phyloP scores from a whole-genome alignment of 352 stramenopile species.

The Phytophthora pseudosyringae region DNA sequence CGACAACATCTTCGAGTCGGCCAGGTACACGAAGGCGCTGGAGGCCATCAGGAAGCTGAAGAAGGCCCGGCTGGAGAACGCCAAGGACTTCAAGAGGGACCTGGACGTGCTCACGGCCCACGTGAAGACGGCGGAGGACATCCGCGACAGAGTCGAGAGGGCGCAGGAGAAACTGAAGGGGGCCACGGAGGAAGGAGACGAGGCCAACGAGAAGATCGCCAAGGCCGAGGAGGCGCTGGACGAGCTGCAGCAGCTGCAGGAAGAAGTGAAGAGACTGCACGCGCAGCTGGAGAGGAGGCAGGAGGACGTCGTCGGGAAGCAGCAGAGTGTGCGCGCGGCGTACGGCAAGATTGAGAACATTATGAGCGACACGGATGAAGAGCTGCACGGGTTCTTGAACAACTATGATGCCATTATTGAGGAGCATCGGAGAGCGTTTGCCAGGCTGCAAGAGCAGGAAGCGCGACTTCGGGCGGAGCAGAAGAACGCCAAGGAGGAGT shows the following conservation, averaged over 20 bases:
- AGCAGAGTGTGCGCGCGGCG: slow-evolving; percentile 43
- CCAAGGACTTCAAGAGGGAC: slow-evolving; percentile 95
- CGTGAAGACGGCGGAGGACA: slow-evolving; percentile 61
- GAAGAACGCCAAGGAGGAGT: slow-evolving; percentile 36
- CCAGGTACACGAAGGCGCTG: slow-evolving; percentile 98
- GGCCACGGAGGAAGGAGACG: slow-evolving; percentile 42
- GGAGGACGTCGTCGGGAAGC: slow-evolving; percentile 44
- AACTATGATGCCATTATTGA: slow-evolving; percentile 67
- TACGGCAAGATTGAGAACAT: slow-evolving; percentile 65
- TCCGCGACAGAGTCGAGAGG: slow-evolving; percentile 60
- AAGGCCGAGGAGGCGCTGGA: slow-evolving; percentile 57
- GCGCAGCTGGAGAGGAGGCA: slow-evolving; percentile 42
- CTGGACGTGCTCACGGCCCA: slow-evolving; percentile 92
- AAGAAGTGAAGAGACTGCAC: slow-evolving; percentile 47
- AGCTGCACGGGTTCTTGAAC: slow-evolving; percentile 56
- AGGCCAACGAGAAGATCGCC: slow-evolving; percentile 45
- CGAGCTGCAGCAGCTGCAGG: slow-evolving; percentile 59
- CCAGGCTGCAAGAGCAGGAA: slow-evolving; percentile 43
- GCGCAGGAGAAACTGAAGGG: slow-evolving; percentile 53
- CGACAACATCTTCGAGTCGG: slow-evolving; percentile 99
- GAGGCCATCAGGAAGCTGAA: slow-evolving; percentile 96
- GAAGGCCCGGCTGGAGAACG: slow-evolving; percentile 76
- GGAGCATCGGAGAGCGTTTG: slow-evolving; percentile 44
- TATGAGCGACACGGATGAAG: slow-evolving; percentile 76
- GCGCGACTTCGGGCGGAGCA: slow-evolving; percentile 39